These are phyloP conservation scores for Xylaria sp. DNA, from an alignment of 495 filamentous ascomycete genomes.

Conservation along the genomic window DNA sequence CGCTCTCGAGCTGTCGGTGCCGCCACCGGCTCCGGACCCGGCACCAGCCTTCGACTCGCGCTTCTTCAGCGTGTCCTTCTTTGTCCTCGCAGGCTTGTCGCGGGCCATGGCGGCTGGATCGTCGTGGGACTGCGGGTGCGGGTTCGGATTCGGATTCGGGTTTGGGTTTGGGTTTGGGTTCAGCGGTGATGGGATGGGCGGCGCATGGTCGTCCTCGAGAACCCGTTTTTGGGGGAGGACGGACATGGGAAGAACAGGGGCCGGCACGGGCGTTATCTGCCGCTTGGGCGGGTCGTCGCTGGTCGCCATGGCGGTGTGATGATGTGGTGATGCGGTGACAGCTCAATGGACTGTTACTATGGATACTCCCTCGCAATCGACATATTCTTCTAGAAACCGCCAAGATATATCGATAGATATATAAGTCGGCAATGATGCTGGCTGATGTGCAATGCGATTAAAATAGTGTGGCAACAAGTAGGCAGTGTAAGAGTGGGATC, in stretches of 20 bases:
- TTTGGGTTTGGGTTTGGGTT: conserved; percentile 60
- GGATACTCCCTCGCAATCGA: not conserved
- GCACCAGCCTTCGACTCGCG: conserved; percentile 69
- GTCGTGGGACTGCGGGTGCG: conserved; percentile 45
- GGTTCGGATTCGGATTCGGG: conserved; percentile 36
- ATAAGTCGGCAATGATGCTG: too few relatives aligned
- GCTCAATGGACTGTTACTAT: not conserved
- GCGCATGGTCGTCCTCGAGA: conserved; percentile 60
- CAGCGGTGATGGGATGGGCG: conserved; percentile 66
- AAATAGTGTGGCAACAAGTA: not conserved
- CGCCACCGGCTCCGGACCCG: conserved; percentile 1
- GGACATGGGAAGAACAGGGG: conserved; percentile 43
- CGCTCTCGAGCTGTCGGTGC: conserved; percentile 51
- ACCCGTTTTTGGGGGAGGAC: conserved; percentile 65
- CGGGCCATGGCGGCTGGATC: conserved; percentile 48
- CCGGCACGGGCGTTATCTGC: conserved; percentile 51
- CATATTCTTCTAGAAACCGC: conserved; percentile 3
- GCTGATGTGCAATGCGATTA: not conserved
- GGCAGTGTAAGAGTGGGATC: not conserved
- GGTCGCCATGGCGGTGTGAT: conserved; percentile 44
- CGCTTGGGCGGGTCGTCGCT: conserved; percentile 47
- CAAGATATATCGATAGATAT: not conserved
- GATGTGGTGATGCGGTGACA: conserved; percentile 31
- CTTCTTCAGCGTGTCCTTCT: conserved; percentile 79
- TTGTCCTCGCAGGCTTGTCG: conserved; percentile 58